These are phyloP conservation scores for Penicillium vulpinum DNA, from an alignment of 2,329 filamentous ascomycete species.

Conservation along the genomic window DNA sequence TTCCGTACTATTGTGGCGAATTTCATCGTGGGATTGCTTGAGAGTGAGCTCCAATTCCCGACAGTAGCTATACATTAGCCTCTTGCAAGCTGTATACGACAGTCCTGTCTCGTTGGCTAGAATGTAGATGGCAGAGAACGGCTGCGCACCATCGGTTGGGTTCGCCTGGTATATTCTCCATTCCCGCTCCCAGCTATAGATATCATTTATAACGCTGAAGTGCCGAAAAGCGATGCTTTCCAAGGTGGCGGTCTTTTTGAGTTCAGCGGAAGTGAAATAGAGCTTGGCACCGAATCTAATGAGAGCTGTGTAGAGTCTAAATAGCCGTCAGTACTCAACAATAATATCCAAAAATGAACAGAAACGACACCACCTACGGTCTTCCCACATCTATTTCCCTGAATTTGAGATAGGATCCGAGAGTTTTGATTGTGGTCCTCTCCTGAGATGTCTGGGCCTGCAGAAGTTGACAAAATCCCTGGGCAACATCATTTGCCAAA, in stretches of 20 bases:
- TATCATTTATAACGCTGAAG: constrained; percentile 19
- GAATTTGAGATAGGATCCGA: constrained; percentile 17
- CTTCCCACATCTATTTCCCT: constrained; percentile 19
- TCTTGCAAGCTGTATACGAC: constrained; percentile 17
- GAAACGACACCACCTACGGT: constrained; percentile 6
- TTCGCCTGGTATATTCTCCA: constrained; percentile 15
- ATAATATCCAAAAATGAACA: neutral
- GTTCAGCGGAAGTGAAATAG: constrained; percentile 6
- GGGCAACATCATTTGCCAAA: constrained; percentile 10
- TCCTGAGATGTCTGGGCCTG: constrained; percentile 16
- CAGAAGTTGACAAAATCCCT: constrained; percentile 19
- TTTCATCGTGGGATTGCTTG: constrained; percentile 3
- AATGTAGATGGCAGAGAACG: constrained; percentile 19
- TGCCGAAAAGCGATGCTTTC: constrained; percentile 20
- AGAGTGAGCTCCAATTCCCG: constrained; percentile 19
- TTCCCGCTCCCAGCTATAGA: constrained; percentile 24
- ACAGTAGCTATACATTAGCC: constrained; percentile 19
- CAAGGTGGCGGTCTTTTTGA: constrained; percentile 5
- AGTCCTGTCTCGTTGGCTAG: constrained; percentile 18
- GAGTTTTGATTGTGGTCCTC: constrained; percentile 9
- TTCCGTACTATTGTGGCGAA: neutral
- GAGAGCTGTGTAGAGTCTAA: constrained; percentile 20
- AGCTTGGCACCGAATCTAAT: constrained; percentile 20
- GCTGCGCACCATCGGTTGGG: constrained; percentile 14
- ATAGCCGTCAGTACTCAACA: neutral